Conservation (phyloP, 2,329 filamentous ascomycete species). For the Alternaria triticina region DNA sequence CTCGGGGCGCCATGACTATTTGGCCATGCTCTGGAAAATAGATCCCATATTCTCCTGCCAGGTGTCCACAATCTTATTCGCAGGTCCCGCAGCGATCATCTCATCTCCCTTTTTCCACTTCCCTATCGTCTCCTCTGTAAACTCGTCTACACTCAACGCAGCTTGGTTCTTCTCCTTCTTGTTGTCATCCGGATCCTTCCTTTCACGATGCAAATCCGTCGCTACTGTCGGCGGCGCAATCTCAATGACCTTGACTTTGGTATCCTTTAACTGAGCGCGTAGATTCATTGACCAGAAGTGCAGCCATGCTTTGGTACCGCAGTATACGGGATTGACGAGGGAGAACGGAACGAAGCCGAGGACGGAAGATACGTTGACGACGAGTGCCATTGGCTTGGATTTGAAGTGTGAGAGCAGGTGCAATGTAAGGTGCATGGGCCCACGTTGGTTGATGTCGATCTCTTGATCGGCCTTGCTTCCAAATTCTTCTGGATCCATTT, state of each 20-base stretch:
- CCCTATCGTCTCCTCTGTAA: conserved; percentile 56
- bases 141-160: conserved; percentile 59
- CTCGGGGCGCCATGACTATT: background rate
- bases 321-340: conserved; percentile 65
- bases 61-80: conserved; percentile 49
- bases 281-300: conserved; percentile 65
- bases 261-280: conserved; percentile 56
- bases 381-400: conserved; percentile 48
- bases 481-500: conserved; percentile 49
- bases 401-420: conserved; percentile 59
- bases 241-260: conserved; percentile 59
- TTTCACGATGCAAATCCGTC: conserved; percentile 63
- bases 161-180: conserved; percentile 64
- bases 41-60: conserved; percentile 53
- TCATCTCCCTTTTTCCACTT: conserved; percentile 58
- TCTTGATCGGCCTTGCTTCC: conserved; percentile 61
- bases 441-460: conserved; percentile 64
- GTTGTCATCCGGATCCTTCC: conserved; percentile 63
- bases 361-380: conserved; percentile 63
- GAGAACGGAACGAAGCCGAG: conserved; percentile 61
- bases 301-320: conserved; percentile 65
- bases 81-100: conserved; percentile 57
- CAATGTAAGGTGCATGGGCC: conserved; percentile 63
- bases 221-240: conserved; percentile 63
- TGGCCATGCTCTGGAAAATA: conserved; percentile 21